phyloP scores from a whole-genome alignment of 495 filamentous ascomycete species.

The Lasiosphaeria hispida region DNA sequence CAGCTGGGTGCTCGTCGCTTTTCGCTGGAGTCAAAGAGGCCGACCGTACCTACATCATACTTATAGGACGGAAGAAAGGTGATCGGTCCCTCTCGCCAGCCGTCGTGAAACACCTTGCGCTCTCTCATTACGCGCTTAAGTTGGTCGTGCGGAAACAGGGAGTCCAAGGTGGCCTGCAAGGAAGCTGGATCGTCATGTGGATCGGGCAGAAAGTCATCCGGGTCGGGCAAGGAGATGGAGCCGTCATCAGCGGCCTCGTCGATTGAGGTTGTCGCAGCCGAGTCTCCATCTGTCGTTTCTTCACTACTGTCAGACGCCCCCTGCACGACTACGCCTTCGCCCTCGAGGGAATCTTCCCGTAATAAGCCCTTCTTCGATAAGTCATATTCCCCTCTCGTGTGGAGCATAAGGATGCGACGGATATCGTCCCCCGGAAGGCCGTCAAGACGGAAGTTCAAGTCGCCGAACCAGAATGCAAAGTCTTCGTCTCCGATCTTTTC shows the following conservation, averaged over 20 bases:
- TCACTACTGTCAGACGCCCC: slow-evolving; percentile 33
- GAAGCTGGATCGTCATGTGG: slow-evolving; percentile 53
- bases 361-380: slow-evolving; percentile 36
- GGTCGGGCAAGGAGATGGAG: slow-evolving; percentile 45
- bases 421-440: slow-evolving; percentile 89
- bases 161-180: slow-evolving; percentile 80
- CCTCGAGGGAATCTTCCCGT: slow-evolving; percentile 36
- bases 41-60: slow-evolving; percentile 93
- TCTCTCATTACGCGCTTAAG: slow-evolving; percentile 69
- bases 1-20: slow-evolving; percentile 91
- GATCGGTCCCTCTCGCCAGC: slow-evolving; percentile 88
- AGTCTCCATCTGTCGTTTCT: slow-evolving; percentile 30
- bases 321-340: slow-evolving; percentile 42
- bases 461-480: slow-evolving; percentile 94
- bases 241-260: slow-evolving; percentile 35
- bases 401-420: slow-evolving; percentile 75
- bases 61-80: slow-evolving; percentile 91
- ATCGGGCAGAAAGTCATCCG: slow-evolving; percentile 54
- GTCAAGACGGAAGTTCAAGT: slow-evolving; percentile 92
- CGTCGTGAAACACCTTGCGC: slow-evolving; percentile 79
- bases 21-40: slow-evolving; percentile 89
- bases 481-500: slow-evolving; percentile 88
- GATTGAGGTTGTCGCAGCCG: slow-evolving; percentile 13
- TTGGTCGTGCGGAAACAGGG: slow-evolving; percentile 87
- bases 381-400: slow-evolving; percentile 76